phyloP scores from a whole-genome alignment of 2,329 filamentous ascomycete genomes.

The Fusarium dlaminii region DNA sequence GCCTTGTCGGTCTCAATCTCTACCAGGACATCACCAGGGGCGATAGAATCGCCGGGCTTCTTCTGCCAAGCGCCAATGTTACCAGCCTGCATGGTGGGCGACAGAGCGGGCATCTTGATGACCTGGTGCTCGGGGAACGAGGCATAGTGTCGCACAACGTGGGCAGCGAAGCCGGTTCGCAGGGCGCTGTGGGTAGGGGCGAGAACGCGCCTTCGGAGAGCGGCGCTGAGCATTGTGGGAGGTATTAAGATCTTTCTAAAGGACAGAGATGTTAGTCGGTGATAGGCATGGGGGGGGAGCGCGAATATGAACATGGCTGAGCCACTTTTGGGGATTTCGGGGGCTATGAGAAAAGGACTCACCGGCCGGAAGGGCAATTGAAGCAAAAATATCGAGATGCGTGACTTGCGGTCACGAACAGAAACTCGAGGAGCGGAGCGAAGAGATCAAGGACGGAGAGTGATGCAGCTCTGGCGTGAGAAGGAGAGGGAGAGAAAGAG shows the following conservation, averaged over 20 bases:
- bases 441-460: conserved; percentile 35
- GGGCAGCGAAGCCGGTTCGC: conserved; percentile 61
- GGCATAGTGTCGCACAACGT: conserved; percentile 72
- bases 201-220: conserved; percentile 70
- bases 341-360: conserved; percentile 24
- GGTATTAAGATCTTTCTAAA: conserved; percentile 45
- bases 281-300: conserved; percentile 29
- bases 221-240: conserved; percentile 67
- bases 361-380: conserved; percentile 41
- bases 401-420: conserved; percentile 32
- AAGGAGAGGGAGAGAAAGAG: conserved; percentile 47
- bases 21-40: conserved; percentile 92
- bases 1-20: conserved; percentile 99
- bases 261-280: conserved; percentile 31
- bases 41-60: conserved; percentile 87
- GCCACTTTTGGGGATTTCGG: conserved; percentile 12
- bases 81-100: conserved; percentile 95
- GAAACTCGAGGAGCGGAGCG: conserved; percentile 21
- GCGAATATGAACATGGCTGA: conserved; percentile 29
- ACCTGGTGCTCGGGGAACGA: conserved; percentile 95
- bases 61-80: conserved; percentile 99
- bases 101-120: conserved; percentile 97
- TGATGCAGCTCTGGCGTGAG: conserved; percentile 43
- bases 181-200: conserved; percentile 60
- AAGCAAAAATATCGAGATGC: conserved; percentile 32